Evolutionary conservation across 345 rosid species (phyloP).

Genomic region (rapeseed (Brassica napus)): DNA sequence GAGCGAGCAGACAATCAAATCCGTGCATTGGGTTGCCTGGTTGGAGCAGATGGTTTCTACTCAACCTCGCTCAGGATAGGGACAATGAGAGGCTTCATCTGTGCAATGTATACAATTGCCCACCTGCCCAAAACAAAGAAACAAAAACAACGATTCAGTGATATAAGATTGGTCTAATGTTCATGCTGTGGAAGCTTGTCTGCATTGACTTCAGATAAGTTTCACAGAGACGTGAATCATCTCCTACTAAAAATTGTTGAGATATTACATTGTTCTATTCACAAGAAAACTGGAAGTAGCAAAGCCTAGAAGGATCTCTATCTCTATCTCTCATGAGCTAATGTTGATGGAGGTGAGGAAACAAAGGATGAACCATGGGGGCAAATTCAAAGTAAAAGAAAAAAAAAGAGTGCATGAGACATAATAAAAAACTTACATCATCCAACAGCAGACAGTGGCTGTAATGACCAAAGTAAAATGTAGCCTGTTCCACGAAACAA

Average conservation of each 20-base stretch:
- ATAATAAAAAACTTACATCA: slow-evolving; percentile 70
- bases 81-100: slow-evolving; percentile 96
- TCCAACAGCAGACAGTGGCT: slow-evolving; percentile 91
- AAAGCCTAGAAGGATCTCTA: slow-evolving; percentile 1
- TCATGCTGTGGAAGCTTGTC: background rate
- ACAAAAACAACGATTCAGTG: background rate
- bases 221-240: background rate
- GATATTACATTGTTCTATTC: slow-evolving; percentile 2
- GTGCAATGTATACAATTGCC: slow-evolving; percentile 97
- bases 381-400: background rate
- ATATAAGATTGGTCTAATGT: background rate
- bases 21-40: slow-evolving; percentile 15
- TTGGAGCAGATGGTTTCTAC: slow-evolving; percentile 41
- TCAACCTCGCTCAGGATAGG: slow-evolving; percentile 87
- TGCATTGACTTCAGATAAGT: background rate
- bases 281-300: background rate
- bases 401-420: background rate
- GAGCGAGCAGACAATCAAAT: slow-evolving; percentile 17
- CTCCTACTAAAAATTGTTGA: background rate
- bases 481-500: slow-evolving; percentile 51
- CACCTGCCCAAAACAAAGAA: slow-evolving; percentile 56
- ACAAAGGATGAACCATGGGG: slow-evolving; percentile 6
- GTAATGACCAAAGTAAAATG: slow-evolving; percentile 88
- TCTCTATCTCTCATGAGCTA: background rate
- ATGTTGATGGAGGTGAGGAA: background rate